phyloP scores from a whole-genome alignment of 148 eudicot species.

The Linanthus parryae region DNA sequence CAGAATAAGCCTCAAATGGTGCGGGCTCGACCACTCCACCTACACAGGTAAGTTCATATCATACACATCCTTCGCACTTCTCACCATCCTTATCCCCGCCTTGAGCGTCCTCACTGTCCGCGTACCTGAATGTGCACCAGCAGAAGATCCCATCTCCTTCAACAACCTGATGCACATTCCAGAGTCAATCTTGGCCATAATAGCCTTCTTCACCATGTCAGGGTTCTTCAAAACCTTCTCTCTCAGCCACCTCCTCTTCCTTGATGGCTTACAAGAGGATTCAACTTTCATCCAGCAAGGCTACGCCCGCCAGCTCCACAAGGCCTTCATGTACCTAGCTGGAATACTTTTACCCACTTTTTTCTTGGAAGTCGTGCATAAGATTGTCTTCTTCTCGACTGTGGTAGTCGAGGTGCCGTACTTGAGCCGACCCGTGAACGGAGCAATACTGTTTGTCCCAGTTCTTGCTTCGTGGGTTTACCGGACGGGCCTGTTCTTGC shows the following conservation, averaged over 20 bases:
- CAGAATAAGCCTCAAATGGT: not conserved
- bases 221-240: slow-evolving; percentile 9
- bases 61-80: not conserved
- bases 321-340: slow-evolving; percentile 2
- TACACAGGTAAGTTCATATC: not conserved
- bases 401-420: not conserved
- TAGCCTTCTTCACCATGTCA: not conserved
- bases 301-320: not conserved
- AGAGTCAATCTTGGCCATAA: not conserved
- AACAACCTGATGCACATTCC: slow-evolving; percentile 3
- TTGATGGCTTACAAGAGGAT: slow-evolving; percentile 22
- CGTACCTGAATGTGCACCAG: not conserved
- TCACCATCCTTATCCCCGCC: not conserved
- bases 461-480: slow-evolving; percentile 16
- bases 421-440: slow-evolving; percentile 1
- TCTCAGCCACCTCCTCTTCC: slow-evolving; percentile 20
- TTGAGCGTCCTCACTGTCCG: not conserved
- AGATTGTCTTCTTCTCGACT: not conserved
- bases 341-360: slow-evolving; percentile 1
- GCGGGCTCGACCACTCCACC: slow-evolving; percentile 3
- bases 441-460: slow-evolving; percentile 5
- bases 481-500: slow-evolving; percentile 2
- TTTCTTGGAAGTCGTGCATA: not conserved
- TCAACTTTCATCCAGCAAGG: slow-evolving; percentile 7
- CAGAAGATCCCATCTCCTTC: not conserved